Conservation (phyloP, 2,329 filamentous ascomycete genomes). For the Calycina marina region DNA sequence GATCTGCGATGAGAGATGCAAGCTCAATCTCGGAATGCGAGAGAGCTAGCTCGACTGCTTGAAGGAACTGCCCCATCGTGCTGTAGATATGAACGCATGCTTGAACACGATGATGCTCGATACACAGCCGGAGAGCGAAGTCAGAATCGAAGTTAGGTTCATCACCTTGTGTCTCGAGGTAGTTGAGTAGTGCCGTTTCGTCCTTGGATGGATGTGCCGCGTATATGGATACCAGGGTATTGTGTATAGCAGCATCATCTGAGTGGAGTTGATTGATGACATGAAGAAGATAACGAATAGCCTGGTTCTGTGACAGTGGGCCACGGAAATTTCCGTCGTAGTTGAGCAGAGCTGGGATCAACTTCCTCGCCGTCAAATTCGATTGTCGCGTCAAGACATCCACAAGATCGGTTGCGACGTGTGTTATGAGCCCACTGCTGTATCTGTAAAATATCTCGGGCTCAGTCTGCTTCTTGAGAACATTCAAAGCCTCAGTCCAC, state of each 20-base stretch:
- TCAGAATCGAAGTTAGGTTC: constrained; percentile 86
- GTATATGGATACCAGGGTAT: constrained; percentile 92
- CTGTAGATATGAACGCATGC: constrained; percentile 97
- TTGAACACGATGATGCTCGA: constrained; percentile 82
- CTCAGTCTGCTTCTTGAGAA: constrained; percentile 86
- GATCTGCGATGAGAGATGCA: constrained; percentile 76
- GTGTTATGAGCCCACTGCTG: constrained; percentile 89
- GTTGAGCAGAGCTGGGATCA: constrained; percentile 86
- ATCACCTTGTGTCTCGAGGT: constrained; percentile 79
- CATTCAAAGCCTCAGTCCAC: constrained; percentile 74
- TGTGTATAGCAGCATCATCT: constrained; percentile 78
- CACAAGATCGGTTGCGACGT: constrained; percentile 73
- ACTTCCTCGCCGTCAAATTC: constrained; percentile 68
- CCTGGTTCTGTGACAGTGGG: constrained; percentile 66
- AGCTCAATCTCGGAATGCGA: constrained; percentile 83
- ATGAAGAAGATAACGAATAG: constrained; percentile 83
- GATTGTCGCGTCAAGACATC: constrained; percentile 89
- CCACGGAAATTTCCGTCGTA: constrained; percentile 72
- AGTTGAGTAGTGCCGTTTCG: constrained; percentile 72
- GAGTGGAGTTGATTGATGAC: constrained; percentile 78
- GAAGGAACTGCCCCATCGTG: constrained; percentile 85
- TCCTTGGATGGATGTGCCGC: constrained; percentile 73
- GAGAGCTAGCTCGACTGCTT: constrained; percentile 84
- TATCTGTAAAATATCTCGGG: constrained; percentile 93
- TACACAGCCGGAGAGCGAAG: constrained; percentile 89